These are phyloP conservation scores for Pestalotiopsis sp. DNA, from an alignment of 2,329 filamentous ascomycete genomes.

Conservation along the genomic window DNA sequence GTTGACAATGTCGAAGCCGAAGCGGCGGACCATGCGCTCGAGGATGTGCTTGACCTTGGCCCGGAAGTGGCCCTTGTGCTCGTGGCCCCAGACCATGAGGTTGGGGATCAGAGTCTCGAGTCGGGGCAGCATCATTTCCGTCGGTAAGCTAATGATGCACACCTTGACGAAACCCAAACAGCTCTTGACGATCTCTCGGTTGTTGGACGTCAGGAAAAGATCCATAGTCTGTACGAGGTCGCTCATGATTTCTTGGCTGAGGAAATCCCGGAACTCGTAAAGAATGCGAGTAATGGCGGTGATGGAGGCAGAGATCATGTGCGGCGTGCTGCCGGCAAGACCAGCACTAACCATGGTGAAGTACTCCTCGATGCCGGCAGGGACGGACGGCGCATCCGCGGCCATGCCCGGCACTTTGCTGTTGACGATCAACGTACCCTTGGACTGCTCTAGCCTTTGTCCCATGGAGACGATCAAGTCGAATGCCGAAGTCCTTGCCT, in stretches of 20 bases:
- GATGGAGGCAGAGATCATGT: conserved; percentile 98
- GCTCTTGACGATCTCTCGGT: conserved; percentile 93
- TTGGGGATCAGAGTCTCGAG: conserved; percentile 82
- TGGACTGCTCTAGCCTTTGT: conserved; percentile 69
- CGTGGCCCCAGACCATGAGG: conserved; percentile 93
- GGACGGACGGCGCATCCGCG: conserved; percentile 72
- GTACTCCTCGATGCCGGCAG: conserved; percentile 89
- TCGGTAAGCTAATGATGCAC: conserved; percentile 83
- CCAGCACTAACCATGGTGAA: conserved; percentile 98
- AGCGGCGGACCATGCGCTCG: conserved; percentile 89
- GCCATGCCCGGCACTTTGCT: conserved; percentile 88
- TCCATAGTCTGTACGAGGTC: conserved; percentile 95
- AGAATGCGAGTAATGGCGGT: conserved; percentile 92
- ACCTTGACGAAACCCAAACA: conserved; percentile 97
- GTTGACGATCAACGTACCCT: conserved; percentile 78
- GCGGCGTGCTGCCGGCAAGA: conserved; percentile 86
- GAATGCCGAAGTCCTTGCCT: conserved; percentile 86
- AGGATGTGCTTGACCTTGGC: conserved; percentile 98
- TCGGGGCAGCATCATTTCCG: conserved; percentile 76
- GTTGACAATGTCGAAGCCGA: conserved; percentile 81
- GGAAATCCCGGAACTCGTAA: conserved; percentile 79
- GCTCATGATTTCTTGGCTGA: conserved; percentile 70
- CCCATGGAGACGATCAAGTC: conserved; percentile 89
- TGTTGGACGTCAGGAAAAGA: conserved; percentile 93
- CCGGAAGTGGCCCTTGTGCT: conserved; percentile 97